Evolutionary conservation across 805 yeast genomes (phyloP), one percentile per base, ranked within the genome.

Genomic region (Kuraishia borneana): DNA sequence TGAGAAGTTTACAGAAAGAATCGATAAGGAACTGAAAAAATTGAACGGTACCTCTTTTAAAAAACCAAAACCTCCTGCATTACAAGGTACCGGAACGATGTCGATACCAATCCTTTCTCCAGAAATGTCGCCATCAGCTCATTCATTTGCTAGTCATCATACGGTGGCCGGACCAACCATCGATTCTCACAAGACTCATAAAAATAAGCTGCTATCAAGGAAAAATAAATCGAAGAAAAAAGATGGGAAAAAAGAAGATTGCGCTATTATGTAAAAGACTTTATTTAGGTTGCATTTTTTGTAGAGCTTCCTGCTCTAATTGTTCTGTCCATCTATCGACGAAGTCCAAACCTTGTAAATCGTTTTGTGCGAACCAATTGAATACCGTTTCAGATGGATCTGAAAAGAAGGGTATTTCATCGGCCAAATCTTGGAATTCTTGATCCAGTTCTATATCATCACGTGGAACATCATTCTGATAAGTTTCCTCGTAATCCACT

Each of bases 271-370:
- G 5, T 13, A 27, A 6, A 5, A 21, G 9, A 21, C 23, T 7
- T 21, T 26, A n/a, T 17, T n/a, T 9, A 18, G 18, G 9, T 26
- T 26, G 8, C 31, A 47, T 53, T 30, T 54, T 56, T 32, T 51
- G 52, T 31, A 68, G 34, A 37, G 73, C 67, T 39, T 76, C 83
- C 43, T 74, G 77, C 48, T 80, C 89, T 28, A 81, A 69, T 71
- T 79, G 76, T 48, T 78, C 83, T 0, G 89, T 80, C 77, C 87
- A 81, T 2, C 84, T 84, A 26, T 77, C 88, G 20, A 78, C 79
- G 42, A 72, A 72, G 36, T 70, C 76, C 32, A 72, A 48, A 30
- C 65, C 61, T 39, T 68, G 66, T 26, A 43, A 37, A 19, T 39
- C 39, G 21, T 48, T 50, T 21, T 57, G 55, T 28, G 65, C 51